Base-by-base conservation (phyloP, 2,329 filamentous ascomycete genomes). In the Fusarium austroafricanum region DNA sequence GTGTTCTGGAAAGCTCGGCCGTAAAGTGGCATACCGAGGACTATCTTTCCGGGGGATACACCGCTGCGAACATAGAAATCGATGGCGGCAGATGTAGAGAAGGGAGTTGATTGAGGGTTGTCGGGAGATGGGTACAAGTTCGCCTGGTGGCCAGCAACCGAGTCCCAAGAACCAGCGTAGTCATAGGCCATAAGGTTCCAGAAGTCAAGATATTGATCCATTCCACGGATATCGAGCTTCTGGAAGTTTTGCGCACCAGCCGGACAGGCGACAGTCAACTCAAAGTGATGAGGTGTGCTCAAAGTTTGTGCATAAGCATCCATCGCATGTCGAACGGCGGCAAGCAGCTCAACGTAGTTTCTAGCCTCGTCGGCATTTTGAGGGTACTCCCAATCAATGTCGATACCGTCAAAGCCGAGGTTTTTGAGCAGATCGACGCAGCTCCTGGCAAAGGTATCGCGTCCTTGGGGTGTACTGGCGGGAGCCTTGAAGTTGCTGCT, bases 101-200 rank as follows among this genome's bases (percentile, higher is more conserved):
- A 97, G 0, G 94, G 94, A 0, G 95, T 97, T 52, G 84, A 83
- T 2, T 78, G 70, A 0, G 92, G 87, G 73, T 89, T 86, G 9
- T 80, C 73, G 3, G 70, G 69, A 23, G 86, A 90, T 1, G 85
- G 84, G 73, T 86, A 91, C 37, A 97, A 77, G 76, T 97, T 97
- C 7, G 94, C 88, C 76, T 94, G 90, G 80, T 98, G 94, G 6
- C 90, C 93, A 2, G 92, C 83, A 3, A 73, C 65, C 5, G 80
- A 71, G 73, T 94, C 92, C 93, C 94, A 97, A 5, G 89, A 90
- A 2, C 95, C 95, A 8, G 93, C 89, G 76, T 87, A 96, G 79
- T 97, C 93, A 79, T 97, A 97, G 3, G 92, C 91, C 93, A 97
- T 97, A 40, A 94, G 79, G 77, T 92, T 92, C 90, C 90, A 92